phyloP scores from a whole-genome alignment of 805 yeast species.

The Candida golubevii region DNA sequence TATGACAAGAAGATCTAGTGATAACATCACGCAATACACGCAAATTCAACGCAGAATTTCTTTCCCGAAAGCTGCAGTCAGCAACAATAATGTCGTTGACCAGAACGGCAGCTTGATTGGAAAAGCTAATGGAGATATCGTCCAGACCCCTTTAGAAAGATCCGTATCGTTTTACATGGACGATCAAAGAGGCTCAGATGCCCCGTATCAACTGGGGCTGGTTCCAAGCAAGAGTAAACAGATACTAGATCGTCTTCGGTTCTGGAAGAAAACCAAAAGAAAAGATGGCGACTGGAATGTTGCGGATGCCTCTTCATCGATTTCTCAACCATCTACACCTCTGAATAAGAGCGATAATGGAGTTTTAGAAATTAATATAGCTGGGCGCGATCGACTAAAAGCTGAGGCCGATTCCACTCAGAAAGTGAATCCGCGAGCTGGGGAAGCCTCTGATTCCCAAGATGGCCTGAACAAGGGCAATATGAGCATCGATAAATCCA shows the following conservation, averaged over 20 bases:
- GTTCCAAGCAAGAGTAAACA: slow-evolving; percentile 21
- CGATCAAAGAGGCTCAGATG: slow-evolving; percentile 10
- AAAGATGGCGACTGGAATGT: slow-evolving; percentile 2
- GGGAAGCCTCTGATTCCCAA: not conserved
- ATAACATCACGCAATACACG: not conserved
- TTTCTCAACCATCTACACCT: not conserved
- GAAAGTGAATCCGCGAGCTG: no score
- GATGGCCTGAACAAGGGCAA: not conserved
- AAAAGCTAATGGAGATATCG: not conserved
- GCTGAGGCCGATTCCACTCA: not conserved
- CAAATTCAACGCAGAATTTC: slow-evolving; percentile 1
- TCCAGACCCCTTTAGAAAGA: slow-evolving; percentile 13
- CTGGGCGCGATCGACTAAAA: not conserved
- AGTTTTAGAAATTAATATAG: slow-evolving; percentile 2
- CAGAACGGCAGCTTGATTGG: not conserved
- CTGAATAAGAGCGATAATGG: slow-evolving; percentile 5
- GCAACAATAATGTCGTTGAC: not conserved
- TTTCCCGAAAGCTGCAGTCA: not conserved
- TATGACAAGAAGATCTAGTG: slow-evolving; percentile 7
- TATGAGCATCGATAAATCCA: not conserved
- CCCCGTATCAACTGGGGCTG: slow-evolving; percentile 2
- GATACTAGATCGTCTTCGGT: slow-evolving; percentile 32
- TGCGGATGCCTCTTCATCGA: slow-evolving; percentile 1
- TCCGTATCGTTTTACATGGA: slow-evolving; percentile 23
- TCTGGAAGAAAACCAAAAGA: slow-evolving; percentile 30